A percentile compares a stretch with the other conserved stretches of the same genome.
phyloP scores from a whole-genome alignment of 73 alveolate genomes.

The Tetrahymena thermophila region DNA sequence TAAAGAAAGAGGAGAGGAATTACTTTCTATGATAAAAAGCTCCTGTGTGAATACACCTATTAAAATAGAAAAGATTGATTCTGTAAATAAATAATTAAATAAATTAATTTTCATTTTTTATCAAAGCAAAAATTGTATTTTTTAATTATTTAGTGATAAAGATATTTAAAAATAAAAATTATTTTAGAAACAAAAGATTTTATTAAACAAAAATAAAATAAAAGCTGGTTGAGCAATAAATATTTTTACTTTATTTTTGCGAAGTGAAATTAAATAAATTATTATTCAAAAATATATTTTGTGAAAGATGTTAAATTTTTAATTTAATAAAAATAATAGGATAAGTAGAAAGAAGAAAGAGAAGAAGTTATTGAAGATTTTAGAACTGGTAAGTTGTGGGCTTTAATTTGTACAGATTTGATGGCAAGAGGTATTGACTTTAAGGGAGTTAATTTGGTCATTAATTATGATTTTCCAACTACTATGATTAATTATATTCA shows the following conservation, averaged over 20 bases:
- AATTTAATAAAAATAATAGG: neutral
- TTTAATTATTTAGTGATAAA: no score
- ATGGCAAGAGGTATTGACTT: slow-evolving; percentile 89
- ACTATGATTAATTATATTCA: slow-evolving; percentile 82
- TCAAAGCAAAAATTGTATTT: no score
- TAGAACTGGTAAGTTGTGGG: slow-evolving; percentile 60
- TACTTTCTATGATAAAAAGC: slow-evolving; percentile 20
- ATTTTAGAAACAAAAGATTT: no score
- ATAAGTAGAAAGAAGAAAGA: slow-evolving; percentile 22
- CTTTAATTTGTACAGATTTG: slow-evolving; percentile 87
- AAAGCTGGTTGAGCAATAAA: no score
- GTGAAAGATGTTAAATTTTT: neutral
- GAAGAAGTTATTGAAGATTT: slow-evolving; percentile 23
- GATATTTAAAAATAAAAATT: no score
- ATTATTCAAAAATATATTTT: no score
- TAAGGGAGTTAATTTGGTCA: slow-evolving; percentile 64
- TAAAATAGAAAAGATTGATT: slow-evolving; percentile 21
- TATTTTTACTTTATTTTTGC: no score
- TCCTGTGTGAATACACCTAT: neutral
- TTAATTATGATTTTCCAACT: slow-evolving; percentile 89
- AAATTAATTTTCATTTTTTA: neutral
- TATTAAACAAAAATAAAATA: no score
- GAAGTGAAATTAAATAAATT: no score
- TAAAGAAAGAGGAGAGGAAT: slow-evolving; percentile 60
- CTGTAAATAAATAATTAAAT: neutral